Conservation (phyloP, 2,329 filamentous ascomycete species). For the Cladosporium oxysporum region DNA sequence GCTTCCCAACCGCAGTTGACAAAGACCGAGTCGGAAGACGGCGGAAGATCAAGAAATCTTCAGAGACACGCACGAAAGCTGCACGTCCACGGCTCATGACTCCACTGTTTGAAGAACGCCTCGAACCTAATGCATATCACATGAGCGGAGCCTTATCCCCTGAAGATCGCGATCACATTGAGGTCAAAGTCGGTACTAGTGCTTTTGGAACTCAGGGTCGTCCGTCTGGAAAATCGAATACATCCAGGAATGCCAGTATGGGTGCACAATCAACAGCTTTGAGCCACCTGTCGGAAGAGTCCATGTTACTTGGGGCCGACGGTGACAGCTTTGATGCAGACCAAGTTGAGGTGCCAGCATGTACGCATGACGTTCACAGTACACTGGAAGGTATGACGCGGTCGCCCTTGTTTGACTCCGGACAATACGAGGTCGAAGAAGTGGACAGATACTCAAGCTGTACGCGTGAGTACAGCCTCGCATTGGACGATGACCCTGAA, state of each 20-base stretch:
- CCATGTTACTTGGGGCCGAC: slow-evolving; percentile 36
- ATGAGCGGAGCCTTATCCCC: slow-evolving; percentile 32
- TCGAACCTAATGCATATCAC: slow-evolving; percentile 17
- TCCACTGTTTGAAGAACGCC: slow-evolving; percentile 27
- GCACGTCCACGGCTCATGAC: slow-evolving; percentile 19
- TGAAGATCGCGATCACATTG: slow-evolving; percentile 21
- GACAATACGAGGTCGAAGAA: not conserved
- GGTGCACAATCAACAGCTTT: slow-evolving; percentile 29
- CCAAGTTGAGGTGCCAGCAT: slow-evolving; percentile 13
- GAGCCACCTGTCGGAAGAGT: slow-evolving; percentile 33
- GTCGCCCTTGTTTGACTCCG: not conserved
- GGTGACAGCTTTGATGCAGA: slow-evolving; percentile 26
- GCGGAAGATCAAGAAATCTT: slow-evolving; percentile 28
- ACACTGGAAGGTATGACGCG: not conserved
- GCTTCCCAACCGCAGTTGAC: slow-evolving; percentile 27
- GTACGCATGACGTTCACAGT: not conserved
- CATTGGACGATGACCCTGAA: not conserved
- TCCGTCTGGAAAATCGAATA: slow-evolving; percentile 23
- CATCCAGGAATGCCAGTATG: slow-evolving; percentile 27
- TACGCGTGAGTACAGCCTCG: not conserved
- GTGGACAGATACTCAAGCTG: not conserved
- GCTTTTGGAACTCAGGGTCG: slow-evolving; percentile 35
- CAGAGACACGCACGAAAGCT: slow-evolving; percentile 17
- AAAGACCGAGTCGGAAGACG: slow-evolving; percentile 34
- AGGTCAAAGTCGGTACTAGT: slow-evolving; percentile 36